Conservation (phyloP, 2,329 filamentous ascomycete species). For the Fusarium temperatum region DNA sequence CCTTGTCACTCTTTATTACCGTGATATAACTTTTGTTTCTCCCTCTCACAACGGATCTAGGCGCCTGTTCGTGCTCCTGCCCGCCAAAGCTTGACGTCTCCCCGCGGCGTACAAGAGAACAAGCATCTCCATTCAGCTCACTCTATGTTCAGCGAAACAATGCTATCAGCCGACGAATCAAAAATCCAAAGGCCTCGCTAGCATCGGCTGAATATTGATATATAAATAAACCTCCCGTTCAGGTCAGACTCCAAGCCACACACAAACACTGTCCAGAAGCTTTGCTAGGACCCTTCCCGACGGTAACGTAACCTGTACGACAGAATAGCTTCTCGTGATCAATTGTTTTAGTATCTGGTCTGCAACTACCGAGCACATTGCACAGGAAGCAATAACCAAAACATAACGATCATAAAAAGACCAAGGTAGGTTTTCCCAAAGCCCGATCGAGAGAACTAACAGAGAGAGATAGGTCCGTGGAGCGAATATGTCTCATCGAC, state of each 20-base stretch:
- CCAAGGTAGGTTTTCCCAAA: conserved; percentile 13
- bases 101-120: conserved; percentile 6
- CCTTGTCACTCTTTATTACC: conserved; percentile 1
- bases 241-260: neutral
- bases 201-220: neutral
- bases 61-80: conserved; percentile 6
- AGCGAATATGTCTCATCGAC: conserved; percentile 19
- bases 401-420: neutral
- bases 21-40: neutral
- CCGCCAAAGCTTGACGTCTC: neutral
- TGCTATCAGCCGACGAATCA: conserved; percentile 4
- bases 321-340: conserved; percentile 35
- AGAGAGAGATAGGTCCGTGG: conserved; percentile 1
- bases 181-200: neutral
- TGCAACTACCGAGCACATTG: conserved; percentile 28
- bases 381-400: conserved; percentile 11
- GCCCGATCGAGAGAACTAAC: conserved; percentile 24
- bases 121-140: conserved; percentile 8
- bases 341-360: neutral
- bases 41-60: neutral
- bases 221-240: conserved; percentile 4
- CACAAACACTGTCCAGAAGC: conserved; percentile 17
- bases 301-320: conserved; percentile 36
- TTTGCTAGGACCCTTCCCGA: neutral
- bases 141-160: conserved; percentile 23